A percentile compares a stretch with the other conserved stretches of the same genome.
phyloP scores from a whole-genome alignment of 148 eudicot genomes.

The Rhododendron griersonianum region DNA sequence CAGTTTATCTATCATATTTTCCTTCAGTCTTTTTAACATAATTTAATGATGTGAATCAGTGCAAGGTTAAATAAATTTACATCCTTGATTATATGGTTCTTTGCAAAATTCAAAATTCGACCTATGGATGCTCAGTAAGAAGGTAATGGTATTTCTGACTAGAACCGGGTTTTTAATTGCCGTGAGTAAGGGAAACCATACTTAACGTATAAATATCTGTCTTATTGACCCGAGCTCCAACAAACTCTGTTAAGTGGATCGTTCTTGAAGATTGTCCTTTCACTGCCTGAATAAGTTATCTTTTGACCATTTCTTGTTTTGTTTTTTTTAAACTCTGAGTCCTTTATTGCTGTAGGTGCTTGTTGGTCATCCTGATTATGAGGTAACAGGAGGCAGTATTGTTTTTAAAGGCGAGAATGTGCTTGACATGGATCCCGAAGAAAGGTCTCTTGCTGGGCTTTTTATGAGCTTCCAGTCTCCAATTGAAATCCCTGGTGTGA shows the following conservation, averaged over 20 bases:
- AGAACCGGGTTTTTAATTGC: not conserved
- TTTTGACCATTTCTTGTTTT: not conserved
- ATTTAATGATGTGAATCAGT: no score
- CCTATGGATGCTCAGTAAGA: not conserved
- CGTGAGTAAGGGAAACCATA: not conserved
- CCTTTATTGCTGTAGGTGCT: conserved; percentile 52
- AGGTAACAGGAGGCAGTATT: conserved; percentile 78
- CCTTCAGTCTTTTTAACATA: not conserved
- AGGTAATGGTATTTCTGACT: not conserved
- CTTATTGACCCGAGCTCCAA: not conserved
- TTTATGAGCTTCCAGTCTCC: conserved; percentile 99
- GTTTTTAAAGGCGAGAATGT: conserved; percentile 80
- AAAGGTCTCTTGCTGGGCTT: conserved; percentile 87
- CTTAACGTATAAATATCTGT: not conserved
- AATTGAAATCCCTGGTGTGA: conserved; percentile 95
- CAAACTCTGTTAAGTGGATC: not conserved
- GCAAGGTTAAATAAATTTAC: not conserved
- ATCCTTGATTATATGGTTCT: not conserved
- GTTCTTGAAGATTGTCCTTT: conserved; percentile 1
- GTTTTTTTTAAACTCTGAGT: not conserved
- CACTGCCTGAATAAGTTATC: not conserved
- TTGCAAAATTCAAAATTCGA: not conserved
- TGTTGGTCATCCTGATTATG: conserved; percentile 98
- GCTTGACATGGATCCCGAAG: conserved; percentile 96
- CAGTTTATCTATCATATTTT: not conserved